These are phyloP conservation scores for Wickerhamiella kurtzmanii DNA, from an alignment of 805 yeast species.

Conservation along the genomic window DNA sequence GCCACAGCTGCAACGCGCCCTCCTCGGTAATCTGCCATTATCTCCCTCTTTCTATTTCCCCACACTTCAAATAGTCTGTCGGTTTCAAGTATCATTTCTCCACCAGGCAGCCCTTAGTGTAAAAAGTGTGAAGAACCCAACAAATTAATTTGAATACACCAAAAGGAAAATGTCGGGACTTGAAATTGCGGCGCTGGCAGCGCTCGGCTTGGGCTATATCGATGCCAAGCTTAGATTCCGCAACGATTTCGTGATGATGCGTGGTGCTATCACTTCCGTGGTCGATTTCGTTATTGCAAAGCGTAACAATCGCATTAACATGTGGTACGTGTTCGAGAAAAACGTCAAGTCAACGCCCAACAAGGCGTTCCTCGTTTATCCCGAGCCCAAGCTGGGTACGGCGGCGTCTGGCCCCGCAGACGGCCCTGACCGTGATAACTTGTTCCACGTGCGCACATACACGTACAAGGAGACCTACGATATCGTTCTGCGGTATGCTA, in stretches of 20 bases:
- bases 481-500: slow-evolving; percentile 50
- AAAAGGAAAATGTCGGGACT: slow-evolving; percentile 11
- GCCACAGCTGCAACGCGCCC: no score
- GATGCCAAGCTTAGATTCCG: slow-evolving; percentile 14
- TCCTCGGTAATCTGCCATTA: background rate
- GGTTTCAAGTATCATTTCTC: no score
- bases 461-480: slow-evolving; percentile 61
- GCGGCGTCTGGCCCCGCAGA: slow-evolving; percentile 16
- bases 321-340: slow-evolving; percentile 58
- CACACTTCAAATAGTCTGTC: no score
- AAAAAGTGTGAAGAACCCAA: no score
- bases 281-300: slow-evolving; percentile 5
- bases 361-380: slow-evolving; percentile 49
- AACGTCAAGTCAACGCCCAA: slow-evolving; percentile 38
- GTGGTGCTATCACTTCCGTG: slow-evolving; percentile 7
- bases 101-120: no score
- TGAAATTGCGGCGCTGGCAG: slow-evolving; percentile 15
- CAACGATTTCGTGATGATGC: slow-evolving; percentile 10
- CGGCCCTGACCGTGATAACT: slow-evolving; percentile 29
- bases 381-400: slow-evolving; percentile 34
- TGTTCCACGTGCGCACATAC: slow-evolving; percentile 45
- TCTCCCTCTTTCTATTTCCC: background rate
- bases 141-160: no score
- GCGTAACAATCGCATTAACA: slow-evolving; percentile 29
- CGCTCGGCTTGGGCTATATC: slow-evolving; percentile 15